Evolutionary conservation across 345 rosid genomes (phyloP), one percentile per base, ranked within the genome.

Genomic region (Excoecaria cochinchinensis): DNA sequence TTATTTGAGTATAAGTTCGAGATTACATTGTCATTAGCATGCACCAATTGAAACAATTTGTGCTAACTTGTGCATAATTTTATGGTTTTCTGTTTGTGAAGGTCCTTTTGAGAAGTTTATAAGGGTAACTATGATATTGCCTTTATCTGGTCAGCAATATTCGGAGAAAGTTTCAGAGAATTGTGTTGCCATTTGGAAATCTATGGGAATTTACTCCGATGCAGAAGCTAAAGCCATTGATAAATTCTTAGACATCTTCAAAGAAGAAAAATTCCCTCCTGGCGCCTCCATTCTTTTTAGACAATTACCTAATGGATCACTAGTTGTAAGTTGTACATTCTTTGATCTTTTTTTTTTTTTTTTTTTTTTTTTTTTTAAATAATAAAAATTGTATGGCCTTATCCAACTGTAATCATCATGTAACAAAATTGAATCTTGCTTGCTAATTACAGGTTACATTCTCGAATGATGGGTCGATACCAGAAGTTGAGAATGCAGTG

Each of bases 251-350:
- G 76, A 87, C 72, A 68, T 84, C 60, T 92, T 94, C 89, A 86
- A 87, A 79, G 82, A 90, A 4, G 77, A 92, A 70, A 82, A 51
- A 1, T 92, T 92, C 79, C 87, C 90, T 4, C 97, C 93, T 0
- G 93, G 90, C 46, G 38, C 93, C 17, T 94, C 97, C 38, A 91
- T 92, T 31, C 88, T 91, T 65, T 92, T 91, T 74, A 89, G 97
- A 4, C 84, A 76, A 36, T 83, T 84, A 15, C 82, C 86, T n/a
- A 2, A 51, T 0, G 94, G 95, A 74, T 84, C 93, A 8, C 47
- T 91, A 36, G 86, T 89, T 19, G 98, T 92, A 52, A 79, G 81
- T 73, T 8, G 0, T 6, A 44, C 48, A 4, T 44, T 44, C 48
- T 44, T 44, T 44, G 48, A 44, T 44, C 48, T 3, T 6, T 53